Conservation (phyloP, 345 rosid species). For the Brassica cretica region DNA sequence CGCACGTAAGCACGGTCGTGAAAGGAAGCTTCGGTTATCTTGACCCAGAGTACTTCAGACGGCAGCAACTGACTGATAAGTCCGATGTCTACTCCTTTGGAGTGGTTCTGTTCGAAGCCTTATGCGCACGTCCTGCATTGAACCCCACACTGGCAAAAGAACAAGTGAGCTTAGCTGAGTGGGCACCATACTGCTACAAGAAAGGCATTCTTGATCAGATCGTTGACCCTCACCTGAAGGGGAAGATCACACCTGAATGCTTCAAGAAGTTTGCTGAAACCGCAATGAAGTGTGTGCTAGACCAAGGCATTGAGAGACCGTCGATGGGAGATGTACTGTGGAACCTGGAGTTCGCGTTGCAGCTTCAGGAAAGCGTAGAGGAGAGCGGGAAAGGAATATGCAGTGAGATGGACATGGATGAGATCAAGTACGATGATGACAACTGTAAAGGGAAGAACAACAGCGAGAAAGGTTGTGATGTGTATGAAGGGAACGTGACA, state of each 20-base stretch:
- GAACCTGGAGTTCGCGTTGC: conserved; percentile 93
- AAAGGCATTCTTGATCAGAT: conserved; percentile 95
- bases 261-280: conserved; percentile 96
- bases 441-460: conserved; percentile 64
- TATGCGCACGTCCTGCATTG: conserved; percentile 96
- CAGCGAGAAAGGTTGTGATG: conserved; percentile 41
- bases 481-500: conserved; percentile 59
- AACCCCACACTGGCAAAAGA: conserved; percentile 87
- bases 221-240: conserved; percentile 79
- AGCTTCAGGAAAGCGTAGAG: conserved; percentile 94
- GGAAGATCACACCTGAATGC: conserved; percentile 86
- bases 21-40: background rate
- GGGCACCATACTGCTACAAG: conserved; percentile 94
- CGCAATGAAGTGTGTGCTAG: conserved; percentile 93
- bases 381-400: conserved; percentile 69
- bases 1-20: background rate
- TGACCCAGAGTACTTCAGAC: conserved; percentile 58
- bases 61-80: conserved; percentile 81
- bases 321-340: conserved; percentile 94
- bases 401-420: conserved; percentile 50
- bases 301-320: conserved; percentile 90
- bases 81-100: conserved; percentile 99
- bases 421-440: conserved; percentile 46
- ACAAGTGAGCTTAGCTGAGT: conserved; percentile 97
- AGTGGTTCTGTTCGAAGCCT: conserved; percentile 83